A percentile compares a stretch with the other conserved stretches of the same genome.
Conservation (phyloP, 1,284 basidiomycete genomes). For the Wallemia ichthyophaga region DNA sequence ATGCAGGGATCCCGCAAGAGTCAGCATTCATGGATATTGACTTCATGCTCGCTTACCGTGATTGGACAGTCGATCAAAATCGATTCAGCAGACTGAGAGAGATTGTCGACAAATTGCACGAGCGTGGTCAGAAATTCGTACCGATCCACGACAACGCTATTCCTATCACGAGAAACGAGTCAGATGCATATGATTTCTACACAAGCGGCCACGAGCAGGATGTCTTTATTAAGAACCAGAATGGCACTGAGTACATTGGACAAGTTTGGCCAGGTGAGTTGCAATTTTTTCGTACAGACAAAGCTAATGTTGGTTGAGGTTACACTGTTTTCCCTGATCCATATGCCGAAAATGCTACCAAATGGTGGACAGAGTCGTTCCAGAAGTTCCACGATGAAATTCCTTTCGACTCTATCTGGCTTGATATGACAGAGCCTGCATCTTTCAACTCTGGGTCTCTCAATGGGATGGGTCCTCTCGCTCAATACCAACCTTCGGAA, state of each 20-base stretch:
- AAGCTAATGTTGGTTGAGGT: slow-evolving; percentile 22
- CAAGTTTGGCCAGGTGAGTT: slow-evolving; percentile 15
- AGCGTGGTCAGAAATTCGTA: neutral
- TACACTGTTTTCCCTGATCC: slow-evolving; percentile 34
- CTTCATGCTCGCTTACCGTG: slow-evolving; percentile 5
- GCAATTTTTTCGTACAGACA: neutral
- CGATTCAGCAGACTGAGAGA: slow-evolving; percentile 5
- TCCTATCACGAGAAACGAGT: neutral
- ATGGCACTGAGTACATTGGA: slow-evolving; percentile 33
- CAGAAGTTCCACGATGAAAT: slow-evolving; percentile 23
- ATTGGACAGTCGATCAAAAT: slow-evolving; percentile 6
- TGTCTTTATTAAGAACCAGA: slow-evolving; percentile 33
- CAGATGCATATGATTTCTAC: slow-evolving; percentile 19
- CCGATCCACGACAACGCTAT: neutral
- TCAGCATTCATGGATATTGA: slow-evolving; percentile 6
- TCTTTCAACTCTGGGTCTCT: slow-evolving; percentile 19
- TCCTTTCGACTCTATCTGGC: slow-evolving; percentile 25
- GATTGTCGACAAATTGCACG: slow-evolving; percentile 5
- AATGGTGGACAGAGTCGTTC: slow-evolving; percentile 29
- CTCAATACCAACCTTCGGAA: slow-evolving; percentile 9
- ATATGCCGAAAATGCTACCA: slow-evolving; percentile 27
- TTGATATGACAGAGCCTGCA: slow-evolving; percentile 40
- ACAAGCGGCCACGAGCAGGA: slow-evolving; percentile 19
- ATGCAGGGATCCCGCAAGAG: neutral
- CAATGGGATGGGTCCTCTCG: slow-evolving; percentile 3